A percentile compares a stretch with the other conserved stretches of the same genome.
These are phyloP conservation scores for Metarhizium sp. DNA, from an alignment of 2,329 filamentous ascomycete genomes.

Conservation along the genomic window DNA sequence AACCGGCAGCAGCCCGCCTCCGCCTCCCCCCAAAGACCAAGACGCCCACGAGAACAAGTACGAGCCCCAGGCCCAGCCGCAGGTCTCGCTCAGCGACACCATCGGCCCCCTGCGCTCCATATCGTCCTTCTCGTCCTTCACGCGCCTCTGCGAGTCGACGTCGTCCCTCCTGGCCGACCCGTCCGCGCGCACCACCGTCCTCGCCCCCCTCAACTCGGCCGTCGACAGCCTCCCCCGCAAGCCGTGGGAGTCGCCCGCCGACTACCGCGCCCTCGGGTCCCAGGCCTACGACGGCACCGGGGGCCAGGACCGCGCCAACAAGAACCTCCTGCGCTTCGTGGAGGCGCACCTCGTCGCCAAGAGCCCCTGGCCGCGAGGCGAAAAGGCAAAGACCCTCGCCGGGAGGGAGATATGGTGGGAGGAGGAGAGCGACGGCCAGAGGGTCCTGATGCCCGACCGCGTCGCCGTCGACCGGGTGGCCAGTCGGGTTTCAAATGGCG, in stretches of 20 bases:
- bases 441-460: constrained; percentile 68
- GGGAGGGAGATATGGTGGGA: constrained; percentile 76
- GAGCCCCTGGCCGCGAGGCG: constrained; percentile 64
- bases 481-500: constrained; percentile 74
- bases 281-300: constrained; percentile 66
- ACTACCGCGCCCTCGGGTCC: constrained; percentile 59
- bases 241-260: constrained; percentile 71
- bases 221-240: constrained; percentile 73
- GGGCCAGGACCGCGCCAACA: constrained; percentile 66
- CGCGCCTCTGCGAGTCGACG: constrained; percentile 64
- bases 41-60: constrained; percentile 9
- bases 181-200: constrained; percentile 65
- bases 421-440: constrained; percentile 59
- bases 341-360: constrained; percentile 71
- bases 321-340: constrained; percentile 72
- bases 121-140: constrained; percentile 76
- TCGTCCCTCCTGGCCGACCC: constrained; percentile 59
- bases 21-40: constrained; percentile 2
- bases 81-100: constrained; percentile 72
- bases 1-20: neutral
- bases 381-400: constrained; percentile 55
- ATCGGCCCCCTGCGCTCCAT: constrained; percentile 70
- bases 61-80: constrained; percentile 18
- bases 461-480: constrained; percentile 69
- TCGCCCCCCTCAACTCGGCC: constrained; percentile 78